Percentiles rank a stretch among this genome's conserved stretches.
phyloP scores from a whole-genome alignment of 2,329 filamentous ascomycete genomes.

The Apiospora rasikravindrae region DNA sequence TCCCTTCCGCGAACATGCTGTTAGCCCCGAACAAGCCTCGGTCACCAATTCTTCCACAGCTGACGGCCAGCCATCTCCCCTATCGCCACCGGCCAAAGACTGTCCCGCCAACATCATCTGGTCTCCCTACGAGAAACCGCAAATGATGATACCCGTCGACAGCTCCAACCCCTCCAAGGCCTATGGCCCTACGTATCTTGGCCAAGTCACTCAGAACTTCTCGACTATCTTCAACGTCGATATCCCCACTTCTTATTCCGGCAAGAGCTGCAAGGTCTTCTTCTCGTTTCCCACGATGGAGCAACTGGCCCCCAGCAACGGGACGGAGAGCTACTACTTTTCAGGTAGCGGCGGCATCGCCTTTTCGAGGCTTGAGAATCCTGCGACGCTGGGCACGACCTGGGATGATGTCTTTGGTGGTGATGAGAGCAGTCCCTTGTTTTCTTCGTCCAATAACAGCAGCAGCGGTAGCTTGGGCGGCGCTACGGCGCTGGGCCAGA shows the following conservation, averaged over 20 bases:
- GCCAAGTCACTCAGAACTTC: conserved; percentile 56
- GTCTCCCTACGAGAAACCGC: conserved; percentile 18
- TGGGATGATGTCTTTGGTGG: conserved; percentile 55
- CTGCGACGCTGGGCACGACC: conserved; percentile 55
- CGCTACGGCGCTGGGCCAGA: conserved; percentile 46
- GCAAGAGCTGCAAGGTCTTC: conserved; percentile 65
- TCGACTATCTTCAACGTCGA: conserved; percentile 74
- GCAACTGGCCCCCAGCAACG: conserved; percentile 57
- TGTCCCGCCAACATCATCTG: conserved; percentile 10
- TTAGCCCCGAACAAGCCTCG: neutral
- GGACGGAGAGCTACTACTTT: conserved; percentile 48
- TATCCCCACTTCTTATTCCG: conserved; percentile 57
- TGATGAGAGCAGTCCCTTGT: neutral
- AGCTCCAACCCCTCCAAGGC: conserved; percentile 56
- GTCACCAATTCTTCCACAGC: neutral
- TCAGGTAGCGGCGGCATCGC: conserved; percentile 57
- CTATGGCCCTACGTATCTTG: conserved; percentile 60
- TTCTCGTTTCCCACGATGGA: conserved; percentile 68
- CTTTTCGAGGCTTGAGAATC: conserved; percentile 51
- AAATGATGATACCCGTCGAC: conserved; percentile 59
- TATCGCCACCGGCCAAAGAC: neutral
- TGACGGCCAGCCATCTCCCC: neutral
- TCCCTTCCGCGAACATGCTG: neutral
- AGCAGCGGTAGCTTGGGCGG: conserved; percentile 23
- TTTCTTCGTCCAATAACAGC: neutral